Base-by-base conservation (phyloP, 306 rosid species). In the Begonia peltatifolia region DNA sequence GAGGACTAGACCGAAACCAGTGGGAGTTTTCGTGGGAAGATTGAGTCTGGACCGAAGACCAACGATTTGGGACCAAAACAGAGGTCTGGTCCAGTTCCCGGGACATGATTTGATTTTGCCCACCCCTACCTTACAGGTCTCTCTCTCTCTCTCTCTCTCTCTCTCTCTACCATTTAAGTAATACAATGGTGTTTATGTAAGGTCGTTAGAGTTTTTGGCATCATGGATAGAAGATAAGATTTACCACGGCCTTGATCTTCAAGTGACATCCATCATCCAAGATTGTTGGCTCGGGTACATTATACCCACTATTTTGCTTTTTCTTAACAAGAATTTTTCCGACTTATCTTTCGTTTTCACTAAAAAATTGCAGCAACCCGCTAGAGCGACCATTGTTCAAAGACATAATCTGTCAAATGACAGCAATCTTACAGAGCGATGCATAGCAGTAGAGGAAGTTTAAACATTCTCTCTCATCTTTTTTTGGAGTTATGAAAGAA, bases 161-260 rank as follows among this genome's bases (percentile, higher is more conserved):
- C 36, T 30, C 36, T 30, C 7, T 6, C 7, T 6, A 2, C 36
- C 6, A 14, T 18, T 43, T 46, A 11, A 49, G 10, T 49, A 15
- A 4, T 9, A 13, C 17, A 0, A 49, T 49, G 20, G 20, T 68
- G 46, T 61, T 18, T 63, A 62, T 35, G 58, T 36, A 72, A 82
- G 88, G 84, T 86, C 46, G 95, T 86, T 47, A 86, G 95, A 77
- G 74, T 82, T 16, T 86, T 86, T 25, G 93, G 93, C 44, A 82
- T 82, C 59, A 77, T 77, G 88, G 78, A 86, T 65, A 82, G 86
- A 69, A 72, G 95, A 71, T 59, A 77, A 43, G 95, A 82, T 25
- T 62, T 79, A 7, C 88, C 93, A 9, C 78, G 79, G 66, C 63
- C 74, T 82, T 42, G 77, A 85, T 56, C 83, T 84, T 44, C 65